Conservation (phyloP, 805 yeast genomes). For the Yarrowia hollandica region DNA sequence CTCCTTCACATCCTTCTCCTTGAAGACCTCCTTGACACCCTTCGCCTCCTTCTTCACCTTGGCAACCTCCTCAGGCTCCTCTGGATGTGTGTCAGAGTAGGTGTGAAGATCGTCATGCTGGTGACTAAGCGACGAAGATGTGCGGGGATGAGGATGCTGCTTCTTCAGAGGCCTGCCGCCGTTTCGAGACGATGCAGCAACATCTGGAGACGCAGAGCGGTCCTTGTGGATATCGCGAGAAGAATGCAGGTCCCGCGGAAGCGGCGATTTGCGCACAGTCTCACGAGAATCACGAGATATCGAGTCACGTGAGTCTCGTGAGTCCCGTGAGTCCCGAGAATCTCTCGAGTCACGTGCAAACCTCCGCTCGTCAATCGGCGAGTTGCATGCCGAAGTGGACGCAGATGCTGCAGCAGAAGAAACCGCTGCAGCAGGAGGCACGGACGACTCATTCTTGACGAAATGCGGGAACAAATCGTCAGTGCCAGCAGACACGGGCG, state of each 20-base stretch:
- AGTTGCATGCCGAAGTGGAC: constrained; percentile 2
- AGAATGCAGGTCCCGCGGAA: constrained; percentile 17
- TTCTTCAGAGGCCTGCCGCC: neutral
- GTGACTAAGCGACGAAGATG: neutral
- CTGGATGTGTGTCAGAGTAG: constrained; percentile 20
- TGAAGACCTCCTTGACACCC: neutral
- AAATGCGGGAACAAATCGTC: constrained; percentile 21
- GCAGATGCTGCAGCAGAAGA: neutral
- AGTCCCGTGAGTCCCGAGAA: constrained; percentile 15
- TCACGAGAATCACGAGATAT: neutral
- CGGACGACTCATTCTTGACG: constrained; percentile 11
- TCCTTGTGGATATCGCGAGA: no score
- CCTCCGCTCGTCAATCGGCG: constrained; percentile 17
- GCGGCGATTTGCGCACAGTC: neutral
- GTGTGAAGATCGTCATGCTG: constrained; percentile 19
- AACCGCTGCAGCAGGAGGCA: neutral
- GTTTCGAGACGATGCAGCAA: neutral
- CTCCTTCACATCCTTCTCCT: neutral
- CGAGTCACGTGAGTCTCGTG: constrained; percentile 18
- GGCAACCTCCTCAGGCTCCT: constrained; percentile 8
- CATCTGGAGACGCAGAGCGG: neutral
- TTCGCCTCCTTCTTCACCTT: neutral
- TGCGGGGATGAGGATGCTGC: neutral
- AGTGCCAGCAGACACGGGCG: no score
- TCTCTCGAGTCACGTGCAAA: constrained; percentile 17